Conservation (phyloP, 2,329 filamentous ascomycete genomes). For the Lachnum nothofagi region DNA sequence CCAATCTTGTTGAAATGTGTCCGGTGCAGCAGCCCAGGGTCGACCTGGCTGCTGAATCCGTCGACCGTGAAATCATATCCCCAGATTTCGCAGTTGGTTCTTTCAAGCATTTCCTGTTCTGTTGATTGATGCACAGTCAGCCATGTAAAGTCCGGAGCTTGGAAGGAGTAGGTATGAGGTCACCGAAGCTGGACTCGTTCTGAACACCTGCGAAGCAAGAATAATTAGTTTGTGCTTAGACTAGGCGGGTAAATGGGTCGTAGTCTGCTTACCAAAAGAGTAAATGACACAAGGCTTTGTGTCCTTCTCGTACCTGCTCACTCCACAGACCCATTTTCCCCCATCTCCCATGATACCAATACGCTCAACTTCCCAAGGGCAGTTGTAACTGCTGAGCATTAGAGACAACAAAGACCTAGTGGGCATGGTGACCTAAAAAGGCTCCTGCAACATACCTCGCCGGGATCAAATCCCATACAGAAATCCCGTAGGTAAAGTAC, state of each 20-base stretch:
- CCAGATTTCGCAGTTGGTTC: slow-evolving; percentile 38
- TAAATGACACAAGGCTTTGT: slow-evolving; percentile 33
- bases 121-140: background rate
- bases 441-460: slow-evolving; percentile 29
- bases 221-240: slow-evolving; percentile 13
- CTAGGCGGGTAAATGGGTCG: background rate
- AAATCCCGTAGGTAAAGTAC: slow-evolving; percentile 27
- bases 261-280: slow-evolving; percentile 31
- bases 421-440: background rate
- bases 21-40: slow-evolving; percentile 17
- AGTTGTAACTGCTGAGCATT: slow-evolving; percentile 21
- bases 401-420: too few relatives aligned
- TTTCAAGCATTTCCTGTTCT: slow-evolving; percentile 36
- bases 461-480: slow-evolving; percentile 37
- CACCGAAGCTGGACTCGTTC: slow-evolving; percentile 36
- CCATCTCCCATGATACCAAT: slow-evolving; percentile 37
- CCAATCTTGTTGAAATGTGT: slow-evolving; percentile 34
- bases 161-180: background rate
- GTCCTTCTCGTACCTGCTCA: slow-evolving; percentile 33
- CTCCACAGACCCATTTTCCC: slow-evolving; percentile 39
- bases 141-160: background rate
- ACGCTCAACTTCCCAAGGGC: slow-evolving; percentile 37
- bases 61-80: slow-evolving; percentile 37
- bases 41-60: slow-evolving; percentile 32
- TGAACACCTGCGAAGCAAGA: slow-evolving; percentile 13